Evolutionary conservation across 73 alveolate species (phyloP), one percentile per base, ranked within the genome.

Genomic region (Paramecium sonneborni): DNA sequence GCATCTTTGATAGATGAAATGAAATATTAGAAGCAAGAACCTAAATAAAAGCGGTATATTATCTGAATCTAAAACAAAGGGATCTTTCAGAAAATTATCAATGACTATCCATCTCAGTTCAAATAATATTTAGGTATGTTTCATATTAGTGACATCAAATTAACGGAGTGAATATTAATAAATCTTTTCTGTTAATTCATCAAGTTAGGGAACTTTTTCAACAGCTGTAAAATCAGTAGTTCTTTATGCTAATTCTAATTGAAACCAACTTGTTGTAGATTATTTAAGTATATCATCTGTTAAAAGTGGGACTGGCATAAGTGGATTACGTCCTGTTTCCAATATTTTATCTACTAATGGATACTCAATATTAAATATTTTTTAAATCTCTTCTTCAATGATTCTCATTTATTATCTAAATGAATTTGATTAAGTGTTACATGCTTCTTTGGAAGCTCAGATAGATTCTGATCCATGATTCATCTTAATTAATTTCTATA

Each of bases 21-120:
- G 2, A 21, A 79, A 23, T 11, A 79, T 44, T 23, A 41, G 7
- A 24, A 43, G 26, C n/a, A 52, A 44, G n/a, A 21, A 79, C 9
- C 55, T 44, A 2, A 79, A 43, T 23, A 79, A 5, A 24, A 44
- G 34, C 3, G 90, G 90, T 23, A 79, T 39, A 43, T 79, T 44
- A 0, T 44, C 74, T 14, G 32, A 24, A 14, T 35, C 32, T 72
- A 35, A 34, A 2, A 38, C 12, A 5, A 35, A 41, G 0, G 90
- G 90, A 34, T 39, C 74, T 20, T 79, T 79, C 56, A 79, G 46
- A 79, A 41, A 79, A 46, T 79, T 79, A 44, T 79, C 90, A 21
- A 79, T 24, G 1, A 79, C 55, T 9, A 79, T 41, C 90, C 90
- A 79, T 46, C 90, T 79, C 28, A 79, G 41, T 43, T 79, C 90